Percentiles rank a stretch among this genome's conserved stretches.
Conservation (phyloP, 176 grass and related monocot genomes). For the Phragmites australis region DNA sequence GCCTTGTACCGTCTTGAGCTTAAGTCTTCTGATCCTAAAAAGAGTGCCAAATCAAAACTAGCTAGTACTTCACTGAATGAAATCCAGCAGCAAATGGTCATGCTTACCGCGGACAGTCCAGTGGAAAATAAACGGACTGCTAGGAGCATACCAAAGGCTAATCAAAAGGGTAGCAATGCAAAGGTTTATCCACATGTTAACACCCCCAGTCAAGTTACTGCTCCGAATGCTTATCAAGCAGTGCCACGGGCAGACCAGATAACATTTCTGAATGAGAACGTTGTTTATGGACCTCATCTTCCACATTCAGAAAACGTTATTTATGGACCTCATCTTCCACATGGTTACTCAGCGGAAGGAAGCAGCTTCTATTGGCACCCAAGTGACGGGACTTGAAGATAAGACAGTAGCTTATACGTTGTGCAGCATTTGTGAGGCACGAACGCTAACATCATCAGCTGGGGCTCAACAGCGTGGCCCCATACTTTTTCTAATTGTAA, state of each 20-base stretch:
- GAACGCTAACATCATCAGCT: conserved; percentile 36
- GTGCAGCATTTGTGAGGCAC: background rate
- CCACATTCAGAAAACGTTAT: conserved; percentile 40
- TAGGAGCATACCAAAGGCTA: conserved; percentile 58
- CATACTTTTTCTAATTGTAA: conserved; percentile 33
- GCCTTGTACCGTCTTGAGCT: conserved; percentile 83
- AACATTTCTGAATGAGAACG: conserved; percentile 53
- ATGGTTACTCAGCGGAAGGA: conserved; percentile 49
- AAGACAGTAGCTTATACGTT: background rate
- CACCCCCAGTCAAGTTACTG: conserved; percentile 34
- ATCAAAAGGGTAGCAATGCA: conserved; percentile 49
- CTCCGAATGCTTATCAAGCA: conserved; percentile 42
- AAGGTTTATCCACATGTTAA: conserved; percentile 35
- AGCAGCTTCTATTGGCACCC: conserved; percentile 46
- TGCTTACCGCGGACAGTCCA: conserved; percentile 65
- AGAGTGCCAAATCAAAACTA: conserved; percentile 64
- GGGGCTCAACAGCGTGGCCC: conserved; percentile 12
- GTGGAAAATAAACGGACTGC: conserved; percentile 61
- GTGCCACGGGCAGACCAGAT: conserved; percentile 45
- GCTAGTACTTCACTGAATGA: conserved; percentile 47
- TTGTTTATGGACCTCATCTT: conserved; percentile 70
- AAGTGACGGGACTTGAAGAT: conserved; percentile 28
- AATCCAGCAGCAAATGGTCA: conserved; percentile 72
- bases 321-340: conserved; percentile 71
- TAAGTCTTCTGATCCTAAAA: conserved; percentile 74